These are phyloP conservation scores for Pleochaeta shiraiana DNA, from an alignment of 2,329 filamentous ascomycete genomes.

Conservation along the genomic window DNA sequence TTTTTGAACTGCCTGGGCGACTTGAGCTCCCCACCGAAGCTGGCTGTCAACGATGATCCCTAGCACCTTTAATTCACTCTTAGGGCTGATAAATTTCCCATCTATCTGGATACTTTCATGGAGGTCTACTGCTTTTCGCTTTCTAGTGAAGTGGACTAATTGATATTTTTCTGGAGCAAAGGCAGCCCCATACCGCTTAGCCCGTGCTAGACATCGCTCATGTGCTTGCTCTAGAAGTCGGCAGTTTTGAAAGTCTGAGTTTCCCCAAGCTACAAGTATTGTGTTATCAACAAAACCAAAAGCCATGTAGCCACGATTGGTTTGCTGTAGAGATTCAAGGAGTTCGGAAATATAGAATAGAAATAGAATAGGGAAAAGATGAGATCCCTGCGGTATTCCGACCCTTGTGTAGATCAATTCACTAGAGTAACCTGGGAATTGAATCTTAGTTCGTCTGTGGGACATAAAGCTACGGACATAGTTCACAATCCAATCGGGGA, in stretches of 20 bases:
- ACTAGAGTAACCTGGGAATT: not conserved
- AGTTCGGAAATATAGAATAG: not conserved
- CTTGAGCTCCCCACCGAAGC: not conserved
- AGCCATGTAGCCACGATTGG: not conserved
- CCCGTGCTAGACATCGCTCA: not conserved
- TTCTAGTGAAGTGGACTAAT: not conserved
- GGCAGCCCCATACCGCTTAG: not conserved
- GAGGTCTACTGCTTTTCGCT: not conserved
- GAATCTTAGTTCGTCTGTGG: not conserved
- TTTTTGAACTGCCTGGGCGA: not conserved
- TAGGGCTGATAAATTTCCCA: not conserved
- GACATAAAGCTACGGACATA: not conserved
- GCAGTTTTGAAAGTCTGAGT: not conserved
- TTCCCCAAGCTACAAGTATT: not conserved
- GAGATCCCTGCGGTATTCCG: not conserved
- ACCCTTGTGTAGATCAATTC: not conserved
- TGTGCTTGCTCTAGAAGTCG: not conserved
- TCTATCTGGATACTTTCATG: not conserved
- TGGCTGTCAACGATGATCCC: not conserved
- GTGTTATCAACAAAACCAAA: not conserved
- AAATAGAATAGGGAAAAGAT: not conserved
- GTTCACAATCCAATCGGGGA: not conserved
- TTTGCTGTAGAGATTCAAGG: not conserved
- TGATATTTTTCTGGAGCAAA: not conserved
- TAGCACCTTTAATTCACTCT: not conserved